These are phyloP conservation scores for Quercus berberidifolia DNA, from an alignment of 306 rosid species.

Conservation along the genomic window DNA sequence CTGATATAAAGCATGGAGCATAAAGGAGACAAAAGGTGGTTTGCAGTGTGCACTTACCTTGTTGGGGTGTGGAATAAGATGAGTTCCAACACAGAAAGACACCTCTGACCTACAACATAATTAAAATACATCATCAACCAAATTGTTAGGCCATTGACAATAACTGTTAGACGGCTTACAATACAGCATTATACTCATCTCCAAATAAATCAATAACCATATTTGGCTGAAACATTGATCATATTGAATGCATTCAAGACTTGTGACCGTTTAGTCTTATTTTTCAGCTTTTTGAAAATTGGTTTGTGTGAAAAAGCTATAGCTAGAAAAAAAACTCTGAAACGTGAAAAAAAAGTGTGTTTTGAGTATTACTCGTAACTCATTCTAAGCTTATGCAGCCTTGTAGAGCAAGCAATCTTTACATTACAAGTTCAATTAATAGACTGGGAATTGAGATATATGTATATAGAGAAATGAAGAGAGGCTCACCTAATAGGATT, in stretches of 20 bases:
- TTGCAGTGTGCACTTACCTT: conserved; percentile 50
- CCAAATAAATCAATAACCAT: not conserved
- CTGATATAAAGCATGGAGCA: not conserved
- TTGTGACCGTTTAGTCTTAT: not conserved
- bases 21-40: not conserved
- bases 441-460: not conserved
- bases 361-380: not conserved
- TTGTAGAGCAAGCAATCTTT: not conserved
- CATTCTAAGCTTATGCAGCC: not conserved
- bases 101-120: conserved; percentile 59
- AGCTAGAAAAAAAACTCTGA: not conserved
- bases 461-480: not conserved
- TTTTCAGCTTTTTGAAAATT: too few relatives aligned
- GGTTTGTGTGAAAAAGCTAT: not conserved
- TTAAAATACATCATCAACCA: conserved; percentile 13
- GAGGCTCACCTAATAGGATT: conserved; percentile 52
- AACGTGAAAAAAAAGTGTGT: not conserved
- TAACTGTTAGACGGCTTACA: not conserved
- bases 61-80: conserved; percentile 83
- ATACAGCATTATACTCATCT: not conserved
- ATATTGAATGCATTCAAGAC: not conserved
- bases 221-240: not conserved
- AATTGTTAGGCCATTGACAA: not conserved
- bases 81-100: conserved; percentile 67
- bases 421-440: not conserved